Conservation (phyloP, 257 asterid species). For the Rubia yunnanensis region DNA sequence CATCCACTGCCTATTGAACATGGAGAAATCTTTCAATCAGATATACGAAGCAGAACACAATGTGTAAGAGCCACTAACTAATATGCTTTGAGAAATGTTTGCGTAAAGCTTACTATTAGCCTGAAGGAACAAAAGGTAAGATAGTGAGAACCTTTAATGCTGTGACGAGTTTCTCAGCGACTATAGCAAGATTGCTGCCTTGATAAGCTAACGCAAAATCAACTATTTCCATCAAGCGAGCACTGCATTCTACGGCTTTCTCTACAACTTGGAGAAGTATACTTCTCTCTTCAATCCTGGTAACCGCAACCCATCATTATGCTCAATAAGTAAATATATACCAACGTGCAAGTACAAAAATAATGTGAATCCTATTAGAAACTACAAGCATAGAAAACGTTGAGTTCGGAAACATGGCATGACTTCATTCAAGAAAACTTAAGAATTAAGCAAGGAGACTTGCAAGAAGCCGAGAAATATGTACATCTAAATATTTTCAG, state of each 20-base stretch:
- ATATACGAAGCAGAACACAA: background rate
- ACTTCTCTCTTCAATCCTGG: slow-evolving; percentile 68
- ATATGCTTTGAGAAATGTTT: slow-evolving; percentile 7
- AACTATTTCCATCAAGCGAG: slow-evolving; percentile 38
- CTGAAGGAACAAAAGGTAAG: slow-evolving; percentile 11
- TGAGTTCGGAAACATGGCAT: background rate
- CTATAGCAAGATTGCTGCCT: slow-evolving; percentile 47
- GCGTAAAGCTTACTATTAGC: background rate
- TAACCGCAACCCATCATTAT: slow-evolving; percentile 15
- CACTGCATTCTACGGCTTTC: slow-evolving; percentile 46
- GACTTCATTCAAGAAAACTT: background rate
- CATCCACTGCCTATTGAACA: slow-evolving; percentile 50
- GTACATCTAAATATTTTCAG: background rate
- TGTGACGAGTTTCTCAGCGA: slow-evolving; percentile 35
- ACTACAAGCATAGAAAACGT: background rate
- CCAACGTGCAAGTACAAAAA: background rate
- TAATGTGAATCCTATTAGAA: background rate
- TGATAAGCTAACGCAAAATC: slow-evolving; percentile 40
- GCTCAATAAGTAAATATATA: slow-evolving; percentile 9
- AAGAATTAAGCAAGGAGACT: background rate
- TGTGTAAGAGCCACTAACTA: background rate
- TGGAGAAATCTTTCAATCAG: slow-evolving; percentile 14
- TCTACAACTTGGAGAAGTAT: slow-evolving; percentile 50
- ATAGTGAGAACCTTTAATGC: slow-evolving; percentile 54
- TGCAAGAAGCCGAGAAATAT: background rate